Evolutionary conservation across 1,284 basidiomycete species (phyloP).

Genomic region (Cutaneotrichosporon curvatum): DNA sequence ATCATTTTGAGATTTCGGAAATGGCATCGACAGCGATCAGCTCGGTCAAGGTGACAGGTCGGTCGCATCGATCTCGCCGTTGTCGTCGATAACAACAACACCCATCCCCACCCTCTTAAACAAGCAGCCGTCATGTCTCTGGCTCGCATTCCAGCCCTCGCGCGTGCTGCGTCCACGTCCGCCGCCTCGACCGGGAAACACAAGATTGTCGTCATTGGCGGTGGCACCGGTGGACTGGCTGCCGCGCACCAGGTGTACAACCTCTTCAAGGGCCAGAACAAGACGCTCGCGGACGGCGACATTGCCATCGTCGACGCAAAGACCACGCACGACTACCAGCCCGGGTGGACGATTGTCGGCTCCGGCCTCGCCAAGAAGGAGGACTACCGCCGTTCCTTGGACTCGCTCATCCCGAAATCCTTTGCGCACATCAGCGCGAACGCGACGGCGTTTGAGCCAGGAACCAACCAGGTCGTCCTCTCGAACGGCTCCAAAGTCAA

Average conservation of each 20-base stretch:
- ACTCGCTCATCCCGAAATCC: constrained; percentile 63
- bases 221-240: constrained; percentile 63
- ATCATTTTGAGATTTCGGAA: no score
- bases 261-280: constrained; percentile 63
- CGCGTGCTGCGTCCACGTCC: constrained; percentile 28
- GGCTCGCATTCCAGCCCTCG: background rate
- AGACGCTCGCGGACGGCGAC: constrained; percentile 62
- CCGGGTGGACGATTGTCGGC: constrained; percentile 89
- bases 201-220: constrained; percentile 49
- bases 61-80: no score
- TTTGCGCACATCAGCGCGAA: constrained; percentile 68
- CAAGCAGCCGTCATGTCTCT: background rate
- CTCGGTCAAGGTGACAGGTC: no score
- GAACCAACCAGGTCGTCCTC: constrained; percentile 61
- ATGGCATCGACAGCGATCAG: no score
- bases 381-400: constrained; percentile 64
- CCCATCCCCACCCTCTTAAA: background rate
- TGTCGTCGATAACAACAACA: background rate
- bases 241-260: constrained; percentile 77
- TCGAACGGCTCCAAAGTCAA: constrained; percentile 64
- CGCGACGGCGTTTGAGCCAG: constrained; percentile 69
- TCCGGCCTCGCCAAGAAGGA: constrained; percentile 63
- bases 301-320: constrained; percentile 69
- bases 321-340: constrained; percentile 51
- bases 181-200: constrained; percentile 40